These are phyloP conservation scores for Calonectria leucothoes DNA, from an alignment of 2,329 filamentous ascomycete genomes.

Conservation along the genomic window DNA sequence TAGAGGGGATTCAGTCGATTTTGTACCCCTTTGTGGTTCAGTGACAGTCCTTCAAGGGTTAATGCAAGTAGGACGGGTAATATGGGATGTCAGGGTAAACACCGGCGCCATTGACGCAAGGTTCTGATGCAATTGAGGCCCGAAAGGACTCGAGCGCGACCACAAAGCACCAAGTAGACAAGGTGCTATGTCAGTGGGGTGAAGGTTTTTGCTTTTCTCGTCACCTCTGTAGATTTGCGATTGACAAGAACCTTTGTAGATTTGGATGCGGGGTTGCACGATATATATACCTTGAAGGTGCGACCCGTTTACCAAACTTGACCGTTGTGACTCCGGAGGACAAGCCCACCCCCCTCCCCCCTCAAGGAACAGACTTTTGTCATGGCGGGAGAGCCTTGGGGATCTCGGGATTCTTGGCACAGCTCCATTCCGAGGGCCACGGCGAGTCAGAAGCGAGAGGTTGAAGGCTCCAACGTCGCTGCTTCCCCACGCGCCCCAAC, in stretches of 20 bases:
- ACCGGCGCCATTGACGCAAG: constrained; percentile 30
- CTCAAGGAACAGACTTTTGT: constrained; percentile 23
- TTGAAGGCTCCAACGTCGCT: not conserved
- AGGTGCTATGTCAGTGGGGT: not conserved
- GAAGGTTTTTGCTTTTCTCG: not conserved
- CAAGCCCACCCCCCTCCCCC: constrained; percentile 21
- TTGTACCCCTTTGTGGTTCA: constrained; percentile 22
- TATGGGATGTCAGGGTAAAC: constrained; percentile 22
- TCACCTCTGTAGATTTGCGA: constrained; percentile 15
- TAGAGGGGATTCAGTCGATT: constrained; percentile 10
- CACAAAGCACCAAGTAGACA: not conserved
- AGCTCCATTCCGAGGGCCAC: constrained; percentile 29
- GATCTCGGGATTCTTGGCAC: constrained; percentile 32
- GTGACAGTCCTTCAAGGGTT: not conserved
- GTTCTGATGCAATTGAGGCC: constrained; percentile 13
- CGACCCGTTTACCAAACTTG: constrained; percentile 1
- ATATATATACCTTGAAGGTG: constrained; percentile 37
- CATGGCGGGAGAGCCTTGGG: constrained; percentile 24
- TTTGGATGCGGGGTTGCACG: constrained; percentile 31
- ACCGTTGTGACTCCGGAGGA: constrained; percentile 26
- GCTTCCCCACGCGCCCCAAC: constrained; percentile 27
- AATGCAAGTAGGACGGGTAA: constrained; percentile 1
- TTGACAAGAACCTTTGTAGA: constrained; percentile 23
- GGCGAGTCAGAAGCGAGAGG: constrained; percentile 31
- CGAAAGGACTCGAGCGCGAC: constrained; percentile 1